Evolutionary conservation across 345 rosid genomes (phyloP).

Genomic region (Turnera subulata): DNA sequence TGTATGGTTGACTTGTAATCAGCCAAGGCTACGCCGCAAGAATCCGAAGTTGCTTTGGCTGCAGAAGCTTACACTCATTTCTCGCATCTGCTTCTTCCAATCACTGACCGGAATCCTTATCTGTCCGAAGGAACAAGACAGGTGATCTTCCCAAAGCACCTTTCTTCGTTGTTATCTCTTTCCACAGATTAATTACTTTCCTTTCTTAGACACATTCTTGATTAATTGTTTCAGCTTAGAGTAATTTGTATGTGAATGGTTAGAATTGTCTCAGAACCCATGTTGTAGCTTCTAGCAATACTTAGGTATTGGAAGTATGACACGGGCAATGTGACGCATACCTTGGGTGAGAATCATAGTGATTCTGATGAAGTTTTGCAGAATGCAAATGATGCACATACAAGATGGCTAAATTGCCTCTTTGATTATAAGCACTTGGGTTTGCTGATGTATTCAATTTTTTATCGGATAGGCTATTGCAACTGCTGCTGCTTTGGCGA

Average conservation of each 20-base stretch:
- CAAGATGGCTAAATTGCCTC: too few relatives aligned
- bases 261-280: neutral
- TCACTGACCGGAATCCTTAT: conserved; percentile 73
- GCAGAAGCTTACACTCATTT: conserved; percentile 56
- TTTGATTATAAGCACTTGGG: too few relatives aligned
- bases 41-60: conserved; percentile 42
- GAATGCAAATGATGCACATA: too few relatives aligned
- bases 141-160: conserved; percentile 32
- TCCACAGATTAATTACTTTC: too few relatives aligned
- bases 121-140: conserved; percentile 94
- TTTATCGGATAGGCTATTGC: conserved; percentile 65
- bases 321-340: too few relatives aligned
- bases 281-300: neutral
- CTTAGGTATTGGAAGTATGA: too few relatives aligned
- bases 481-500: conserved; percentile 80
- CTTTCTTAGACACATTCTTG: neutral
- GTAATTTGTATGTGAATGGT: too few relatives aligned
- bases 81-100: conserved; percentile 81
- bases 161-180: neutral
- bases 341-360: too few relatives aligned
- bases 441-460: neutral
- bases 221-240: neutral
- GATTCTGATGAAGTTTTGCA: too few relatives aligned
- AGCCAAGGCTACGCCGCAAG: conserved; percentile 58
- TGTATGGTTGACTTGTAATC: conserved; percentile 21